These are phyloP conservation scores for Actinomortierella ambigua DNA, from an alignment of 371 early-diverging fungal species.

Conservation along the genomic window DNA sequence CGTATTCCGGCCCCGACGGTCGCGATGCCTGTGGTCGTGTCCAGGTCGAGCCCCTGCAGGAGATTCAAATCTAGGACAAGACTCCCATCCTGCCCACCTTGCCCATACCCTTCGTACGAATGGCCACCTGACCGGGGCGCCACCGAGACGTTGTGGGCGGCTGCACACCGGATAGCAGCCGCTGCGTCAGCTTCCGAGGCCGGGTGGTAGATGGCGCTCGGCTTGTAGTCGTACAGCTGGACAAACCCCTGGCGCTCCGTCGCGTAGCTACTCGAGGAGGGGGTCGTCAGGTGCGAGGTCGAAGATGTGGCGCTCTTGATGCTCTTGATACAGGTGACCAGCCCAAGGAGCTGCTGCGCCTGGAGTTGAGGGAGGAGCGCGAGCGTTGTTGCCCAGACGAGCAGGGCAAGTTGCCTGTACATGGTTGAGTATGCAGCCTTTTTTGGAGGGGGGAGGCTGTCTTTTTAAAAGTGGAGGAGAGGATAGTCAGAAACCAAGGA, in stretches of 20 bases:
- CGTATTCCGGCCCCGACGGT: conserved; percentile 15
- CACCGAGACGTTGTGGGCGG: conserved; percentile 2
- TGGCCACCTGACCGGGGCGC: conserved; percentile 17
- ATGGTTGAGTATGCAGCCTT: too few relatives aligned
- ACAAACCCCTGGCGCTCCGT: too few relatives aligned
- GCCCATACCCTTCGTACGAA: conserved; percentile 20
- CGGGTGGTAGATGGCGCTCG: conserved; percentile 5
- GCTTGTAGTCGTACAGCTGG: neutral
- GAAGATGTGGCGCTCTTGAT: too few relatives aligned
- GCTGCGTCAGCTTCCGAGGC: neutral
- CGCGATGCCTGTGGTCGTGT: neutral
- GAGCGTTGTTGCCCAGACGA: too few relatives aligned
- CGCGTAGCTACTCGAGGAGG: neutral
- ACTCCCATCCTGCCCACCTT: conserved; percentile 9
- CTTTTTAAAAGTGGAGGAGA: too few relatives aligned
- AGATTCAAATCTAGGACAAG: conserved; percentile 13
- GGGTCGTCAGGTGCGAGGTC: conserved; percentile 2
- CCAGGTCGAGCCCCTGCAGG: conserved; percentile 3
- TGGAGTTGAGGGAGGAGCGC: too few relatives aligned
- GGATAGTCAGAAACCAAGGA: too few relatives aligned
- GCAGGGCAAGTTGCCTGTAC: too few relatives aligned
- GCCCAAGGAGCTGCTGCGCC: too few relatives aligned
- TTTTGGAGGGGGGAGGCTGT: too few relatives aligned
- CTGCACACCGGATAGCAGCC: conserved; percentile 11
- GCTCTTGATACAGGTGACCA: too few relatives aligned